These are phyloP conservation scores for Aspergillus saccharolyticus DNA, from an alignment of 495 filamentous ascomycete species.

Conservation along the genomic window DNA sequence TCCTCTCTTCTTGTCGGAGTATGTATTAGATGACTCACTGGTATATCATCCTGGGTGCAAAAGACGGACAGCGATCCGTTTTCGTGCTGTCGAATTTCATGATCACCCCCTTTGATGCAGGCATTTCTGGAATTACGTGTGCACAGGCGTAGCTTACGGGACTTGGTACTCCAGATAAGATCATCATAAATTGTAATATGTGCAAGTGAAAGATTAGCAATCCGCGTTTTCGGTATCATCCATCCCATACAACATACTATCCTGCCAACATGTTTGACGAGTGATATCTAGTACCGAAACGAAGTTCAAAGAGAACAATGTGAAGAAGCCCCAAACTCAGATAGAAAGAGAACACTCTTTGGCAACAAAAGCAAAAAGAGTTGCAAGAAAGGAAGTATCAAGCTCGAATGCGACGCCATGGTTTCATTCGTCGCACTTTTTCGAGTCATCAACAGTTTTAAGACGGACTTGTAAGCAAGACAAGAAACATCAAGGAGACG, in stretches of 20 bases:
- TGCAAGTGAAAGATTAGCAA: neutral
- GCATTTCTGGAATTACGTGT: neutral
- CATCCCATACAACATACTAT: constrained; percentile 6
- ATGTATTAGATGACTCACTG: neutral
- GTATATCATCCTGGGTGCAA: neutral
- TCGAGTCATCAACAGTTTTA: neutral
- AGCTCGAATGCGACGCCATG: neutral
- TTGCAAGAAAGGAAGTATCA: neutral
- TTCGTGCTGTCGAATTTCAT: neutral
- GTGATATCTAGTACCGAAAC: neutral
- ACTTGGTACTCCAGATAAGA: neutral
- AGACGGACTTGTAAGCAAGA: constrained; percentile 1
- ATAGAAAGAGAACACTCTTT: neutral
- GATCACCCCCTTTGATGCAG: neutral
- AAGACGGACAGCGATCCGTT: neutral
- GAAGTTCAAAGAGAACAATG: neutral
- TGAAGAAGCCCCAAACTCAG: neutral
- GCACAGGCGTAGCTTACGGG: neutral
- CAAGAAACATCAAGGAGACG: neutral
- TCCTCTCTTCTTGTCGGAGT: neutral
- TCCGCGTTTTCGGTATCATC: neutral
- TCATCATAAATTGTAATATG: constrained; percentile 1
- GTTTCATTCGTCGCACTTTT: neutral
- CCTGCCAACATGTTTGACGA: constrained; percentile 11
- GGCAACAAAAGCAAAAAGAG: neutral